phyloP scores from a whole-genome alignment of 495 filamentous ascomycete genomes.

The Evernia prunastri region DNA sequence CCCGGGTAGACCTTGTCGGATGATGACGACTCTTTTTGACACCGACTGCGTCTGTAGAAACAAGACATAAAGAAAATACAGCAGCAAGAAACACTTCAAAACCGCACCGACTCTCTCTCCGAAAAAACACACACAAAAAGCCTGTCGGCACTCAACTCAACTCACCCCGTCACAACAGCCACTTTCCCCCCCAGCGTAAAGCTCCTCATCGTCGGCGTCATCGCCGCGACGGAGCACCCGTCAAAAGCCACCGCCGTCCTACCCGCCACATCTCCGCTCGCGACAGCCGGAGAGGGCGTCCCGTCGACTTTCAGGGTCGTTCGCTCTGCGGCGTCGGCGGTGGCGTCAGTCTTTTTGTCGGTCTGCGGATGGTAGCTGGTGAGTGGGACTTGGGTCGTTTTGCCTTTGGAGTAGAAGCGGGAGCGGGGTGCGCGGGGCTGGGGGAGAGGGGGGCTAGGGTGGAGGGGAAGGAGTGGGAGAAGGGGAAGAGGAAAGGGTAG shows the following conservation, averaged over 20 bases:
- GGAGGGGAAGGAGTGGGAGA: too few species aligned
- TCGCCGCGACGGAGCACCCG: background rate
- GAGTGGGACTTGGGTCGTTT: constrained; percentile 12
- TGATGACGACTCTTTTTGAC: too few species aligned
- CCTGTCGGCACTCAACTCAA: background rate
- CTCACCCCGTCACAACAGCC: constrained; percentile 65
- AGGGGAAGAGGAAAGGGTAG: too few species aligned
- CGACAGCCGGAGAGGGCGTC: background rate
- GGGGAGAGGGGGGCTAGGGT: background rate
- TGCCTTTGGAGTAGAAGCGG: too few species aligned
- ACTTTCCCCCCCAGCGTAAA: constrained; percentile 77
- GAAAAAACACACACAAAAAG: background rate
- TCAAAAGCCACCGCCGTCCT: constrained; percentile 21
- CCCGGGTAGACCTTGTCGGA: too few species aligned
- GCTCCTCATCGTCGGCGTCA: constrained; percentile 24
- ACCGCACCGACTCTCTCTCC: too few species aligned
- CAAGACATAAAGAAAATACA: background rate
- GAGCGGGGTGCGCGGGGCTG: background rate
- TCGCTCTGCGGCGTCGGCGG: background rate
- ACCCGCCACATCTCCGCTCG: background rate
- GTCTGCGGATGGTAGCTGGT: too few species aligned
- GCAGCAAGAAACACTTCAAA: too few species aligned
- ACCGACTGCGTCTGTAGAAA: too few species aligned
- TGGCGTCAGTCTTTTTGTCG: too few species aligned
- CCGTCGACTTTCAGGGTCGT: constrained; percentile 6